These are phyloP conservation scores for Metschnikowia aberdeeniae DNA, from an alignment of 805 yeast species.

Conservation along the genomic window DNA sequence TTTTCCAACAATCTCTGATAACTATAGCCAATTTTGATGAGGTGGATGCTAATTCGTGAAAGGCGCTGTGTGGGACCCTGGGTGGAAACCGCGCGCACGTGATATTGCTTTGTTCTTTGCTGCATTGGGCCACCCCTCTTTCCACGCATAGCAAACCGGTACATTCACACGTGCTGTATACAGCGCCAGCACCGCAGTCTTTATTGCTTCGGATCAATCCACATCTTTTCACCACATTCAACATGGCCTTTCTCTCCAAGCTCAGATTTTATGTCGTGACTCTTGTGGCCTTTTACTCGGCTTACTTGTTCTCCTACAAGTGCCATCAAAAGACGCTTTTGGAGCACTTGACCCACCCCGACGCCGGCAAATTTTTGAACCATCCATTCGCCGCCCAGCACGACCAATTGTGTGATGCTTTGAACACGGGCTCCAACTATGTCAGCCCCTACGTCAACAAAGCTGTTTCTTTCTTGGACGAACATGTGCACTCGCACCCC, in stretches of 20 bases:
- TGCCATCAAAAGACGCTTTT: constrained; percentile 32
- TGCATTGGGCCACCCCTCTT: constrained; percentile 3
- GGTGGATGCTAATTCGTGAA: no score
- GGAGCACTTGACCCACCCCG: constrained; percentile 19
- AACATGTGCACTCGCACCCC: constrained; percentile 35
- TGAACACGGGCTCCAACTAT: constrained; percentile 26
- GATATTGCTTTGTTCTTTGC: neutral
- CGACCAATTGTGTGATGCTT: constrained; percentile 30
- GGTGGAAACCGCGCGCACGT: neutral
- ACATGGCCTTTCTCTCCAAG: constrained; percentile 16
- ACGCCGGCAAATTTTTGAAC: constrained; percentile 25
- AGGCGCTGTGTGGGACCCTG: no score
- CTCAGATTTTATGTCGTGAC: constrained; percentile 21
- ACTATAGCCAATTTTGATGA: no score
- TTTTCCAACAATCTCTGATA: no score
- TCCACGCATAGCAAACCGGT: constrained; percentile 3
- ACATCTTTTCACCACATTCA: neutral
- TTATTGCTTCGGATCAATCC: constrained; percentile 1
- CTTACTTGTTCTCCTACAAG: constrained; percentile 39
- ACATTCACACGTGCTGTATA: constrained; percentile 4
- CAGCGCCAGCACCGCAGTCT: constrained; percentile 1
- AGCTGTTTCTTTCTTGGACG: constrained; percentile 30
- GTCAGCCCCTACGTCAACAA: constrained; percentile 29
- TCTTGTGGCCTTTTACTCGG: constrained; percentile 28
- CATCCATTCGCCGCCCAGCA: constrained; percentile 40